These are phyloP conservation scores for Collybia nuda DNA, from an alignment of 768 basidiomycete species.

Conservation along the genomic window DNA sequence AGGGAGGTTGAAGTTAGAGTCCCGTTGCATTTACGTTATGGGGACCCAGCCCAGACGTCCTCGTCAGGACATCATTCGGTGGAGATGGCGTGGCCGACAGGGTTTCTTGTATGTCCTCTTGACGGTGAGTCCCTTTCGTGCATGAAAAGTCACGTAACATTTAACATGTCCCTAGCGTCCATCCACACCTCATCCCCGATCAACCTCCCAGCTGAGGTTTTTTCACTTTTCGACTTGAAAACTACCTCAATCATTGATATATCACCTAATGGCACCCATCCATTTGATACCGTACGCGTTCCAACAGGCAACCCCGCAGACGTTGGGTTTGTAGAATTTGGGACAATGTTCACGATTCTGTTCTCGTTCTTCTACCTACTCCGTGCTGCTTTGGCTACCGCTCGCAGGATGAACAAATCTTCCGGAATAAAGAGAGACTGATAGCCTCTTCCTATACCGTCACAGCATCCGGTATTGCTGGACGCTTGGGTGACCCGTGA, in stretches of 20 bases:
- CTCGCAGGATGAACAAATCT: constrained; percentile 2
- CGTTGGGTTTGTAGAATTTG: constrained; percentile 38
- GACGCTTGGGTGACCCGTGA: no score
- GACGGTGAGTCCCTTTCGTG: constrained; percentile 16
- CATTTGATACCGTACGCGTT: constrained; percentile 23
- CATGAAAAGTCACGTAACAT: neutral
- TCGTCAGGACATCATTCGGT: constrained; percentile 22
- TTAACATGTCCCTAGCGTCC: constrained; percentile 3
- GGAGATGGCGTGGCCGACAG: constrained; percentile 33
- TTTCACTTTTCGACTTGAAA: constrained; percentile 15
- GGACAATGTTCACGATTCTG: constrained; percentile 39
- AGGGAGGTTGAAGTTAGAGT: constrained; percentile 28
- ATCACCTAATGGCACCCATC: constrained; percentile 8
- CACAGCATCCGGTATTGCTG: no score
- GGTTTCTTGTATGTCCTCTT: constrained; percentile 36
- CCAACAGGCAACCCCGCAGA: constrained; percentile 38
- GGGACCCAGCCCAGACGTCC: constrained; percentile 15
- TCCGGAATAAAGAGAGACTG: constrained; percentile 4
- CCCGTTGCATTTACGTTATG: constrained; percentile 50
- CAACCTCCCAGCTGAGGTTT: constrained; percentile 11
- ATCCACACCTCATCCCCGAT: neutral
- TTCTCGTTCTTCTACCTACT: constrained; percentile 36
- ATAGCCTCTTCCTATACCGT: neutral
- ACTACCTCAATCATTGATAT: constrained; percentile 18
- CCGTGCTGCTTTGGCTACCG: constrained; percentile 22